Percentiles rank a stretch among this genome's conserved stretches.
Evolutionary conservation across 306 rosid genomes (phyloP).

Genomic region (Fragaria ananassa): DNA sequence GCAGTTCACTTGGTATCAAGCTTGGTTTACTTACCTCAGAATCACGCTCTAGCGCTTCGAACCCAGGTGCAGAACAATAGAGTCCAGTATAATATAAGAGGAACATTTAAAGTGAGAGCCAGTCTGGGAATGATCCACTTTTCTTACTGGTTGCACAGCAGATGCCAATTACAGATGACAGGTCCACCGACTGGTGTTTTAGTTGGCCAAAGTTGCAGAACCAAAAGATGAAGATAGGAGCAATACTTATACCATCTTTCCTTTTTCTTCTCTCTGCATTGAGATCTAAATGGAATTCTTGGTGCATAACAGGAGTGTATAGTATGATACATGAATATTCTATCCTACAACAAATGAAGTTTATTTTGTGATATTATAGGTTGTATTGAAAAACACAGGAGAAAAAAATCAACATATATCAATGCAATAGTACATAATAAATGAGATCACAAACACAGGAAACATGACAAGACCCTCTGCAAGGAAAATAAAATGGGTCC

Average conservation of each 20-base stretch:
- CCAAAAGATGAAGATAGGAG: constrained; percentile 45
- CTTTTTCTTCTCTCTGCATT: constrained; percentile 19
- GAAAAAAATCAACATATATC: background rate
- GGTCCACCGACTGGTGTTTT: constrained; percentile 77
- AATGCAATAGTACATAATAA: background rate
- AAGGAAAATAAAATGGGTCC: background rate
- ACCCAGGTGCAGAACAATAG: constrained; percentile 62
- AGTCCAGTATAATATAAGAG: constrained; percentile 58
- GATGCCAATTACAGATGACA: constrained; percentile 81
- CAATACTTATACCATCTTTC: constrained; percentile 5
- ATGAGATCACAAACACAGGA: background rate
- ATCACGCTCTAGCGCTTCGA: constrained; percentile 61
- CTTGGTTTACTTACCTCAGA: constrained; percentile 78
- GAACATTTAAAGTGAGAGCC: constrained; percentile 65
- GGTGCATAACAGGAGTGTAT: constrained; percentile 15
- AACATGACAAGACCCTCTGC: constrained; percentile 3
- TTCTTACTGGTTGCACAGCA: constrained; percentile 62
- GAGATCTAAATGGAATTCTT: constrained; percentile 17
- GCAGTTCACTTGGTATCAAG: constrained; percentile 64
- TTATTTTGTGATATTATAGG: background rate
- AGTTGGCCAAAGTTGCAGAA: constrained; percentile 63
- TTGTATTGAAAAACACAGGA: background rate
- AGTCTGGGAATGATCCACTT: constrained; percentile 54
- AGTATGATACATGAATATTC: constrained; percentile 7
- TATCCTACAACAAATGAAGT: background rate